Evolutionary conservation across 768 basidiomycete genomes (phyloP), one percentile per base, ranked within the genome.

Genomic region (Rhodotorula kratochvilovae): DNA sequence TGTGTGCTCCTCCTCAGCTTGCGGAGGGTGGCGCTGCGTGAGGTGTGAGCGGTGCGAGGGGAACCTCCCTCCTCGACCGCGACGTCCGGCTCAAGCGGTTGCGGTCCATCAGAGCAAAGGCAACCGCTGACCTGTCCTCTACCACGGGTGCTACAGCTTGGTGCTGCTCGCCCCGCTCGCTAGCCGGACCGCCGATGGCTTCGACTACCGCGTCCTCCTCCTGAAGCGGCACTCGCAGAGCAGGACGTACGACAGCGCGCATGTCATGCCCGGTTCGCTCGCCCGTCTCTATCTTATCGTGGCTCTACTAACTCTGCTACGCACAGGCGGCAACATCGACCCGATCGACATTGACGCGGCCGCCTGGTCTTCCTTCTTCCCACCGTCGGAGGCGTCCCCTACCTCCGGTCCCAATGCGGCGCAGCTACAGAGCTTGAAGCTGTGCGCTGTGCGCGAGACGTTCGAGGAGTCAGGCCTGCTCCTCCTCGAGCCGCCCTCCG

Each of bases 391-490:
- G 8, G 56, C 7, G 11, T 43, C 58, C 55, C 35, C 39, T 39
- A 27, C 33, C 31, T 55, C 36, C 43, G 36, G n/a, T 35, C 60
- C 51, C 13, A 29, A 5, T 19, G 17, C 33, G n/a, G 19, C 27
- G 23, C 53, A 59, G 48, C 35, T 70, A 35, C 62, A 59, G 33
- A 17, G 56, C 10, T 50, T 74, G 13, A 62, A 62, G 50, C 43
- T 72, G 2, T 71, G 68, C 19, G 76, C 76, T 17, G 48, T 74
- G 1, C 67, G 76, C 19, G 76, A 77, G 36, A 74, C 72, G 4
- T 74, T 75, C 31, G 76, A 77, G 55, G 76, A 77, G 59, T 66
- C 70, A 29, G 76, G 76, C 23, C 50, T 77, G 15, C 46, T 77
- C 7, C 67, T 75, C 19, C 53, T 67, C 48, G 61, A 67, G 23